Base-by-base conservation (phyloP, 2,329 filamentous ascomycete genomes). In the Cladophialophora psammophila region DNA sequence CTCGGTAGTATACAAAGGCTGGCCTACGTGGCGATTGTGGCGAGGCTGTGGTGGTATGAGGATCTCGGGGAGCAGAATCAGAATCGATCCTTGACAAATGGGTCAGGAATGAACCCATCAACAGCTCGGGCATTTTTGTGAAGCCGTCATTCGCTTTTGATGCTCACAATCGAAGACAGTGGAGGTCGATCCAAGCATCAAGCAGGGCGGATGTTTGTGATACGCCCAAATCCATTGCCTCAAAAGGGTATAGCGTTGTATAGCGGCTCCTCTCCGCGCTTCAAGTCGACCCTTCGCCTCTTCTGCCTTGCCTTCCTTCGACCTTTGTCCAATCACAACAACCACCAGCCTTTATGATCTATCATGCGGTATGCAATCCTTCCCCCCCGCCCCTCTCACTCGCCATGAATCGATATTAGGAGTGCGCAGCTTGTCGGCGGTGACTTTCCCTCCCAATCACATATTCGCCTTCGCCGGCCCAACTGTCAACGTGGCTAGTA, bases 171-270 rank as follows among this genome's bases (percentile, higher is more conserved):
- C 13, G 52, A 18, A 52, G 32, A 18, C 32, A 48, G 60, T 61
- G 58, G 58, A 53, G 58, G 38, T 61, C 32, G 32, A 38, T 32
- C 6, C 3, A 35, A 55, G 32, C 9, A 15, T 1, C 50, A 13
- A 35, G 35, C 32, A 12, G 35, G 31, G n/a, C 10, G 2, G 54
- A 31, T 36, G 3, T 15, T 12, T 10, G 12, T 59, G 54, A 67
- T 67, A 67, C 65, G 56, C 20, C 38, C 38, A 59, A 61, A 67
- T 67, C 65, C 65, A 67, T 67, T 67, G 35, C 52, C 65, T 64
- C 13, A 57, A 64, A 64, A 42, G 7, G 61, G 65, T 56, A 56
- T 67, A 61, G 65, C 45, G 32, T 15, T n/a, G 65, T 56, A 56
- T 64, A 61, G 65, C 45, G 38, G 13, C 15, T 42, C 3, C 12